Base-by-base conservation (phyloP, 352 stramenopile genomes). In the Pythium oligandrum region DNA sequence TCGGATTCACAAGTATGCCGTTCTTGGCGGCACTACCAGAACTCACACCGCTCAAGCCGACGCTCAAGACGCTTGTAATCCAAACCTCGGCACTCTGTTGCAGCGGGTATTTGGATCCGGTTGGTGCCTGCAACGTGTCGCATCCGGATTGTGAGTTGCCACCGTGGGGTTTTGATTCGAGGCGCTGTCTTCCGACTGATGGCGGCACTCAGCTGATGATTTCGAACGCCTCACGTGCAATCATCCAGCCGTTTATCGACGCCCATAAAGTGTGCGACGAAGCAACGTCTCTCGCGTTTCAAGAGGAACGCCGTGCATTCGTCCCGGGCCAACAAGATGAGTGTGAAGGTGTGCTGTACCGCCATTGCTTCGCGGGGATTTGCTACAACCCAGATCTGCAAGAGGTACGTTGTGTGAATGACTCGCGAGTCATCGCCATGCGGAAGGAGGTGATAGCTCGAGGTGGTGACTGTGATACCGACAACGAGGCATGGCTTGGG, bases 1-100 rank as follows among this genome's bases (percentile, higher is more conserved):
- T 81, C 1, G 68, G 61, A 10, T 34, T 86, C 26, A 31, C 33
- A 0, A 31, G 30, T 4, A 36, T 83, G 3, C 75, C 73, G 0
- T 53, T 59, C 0, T 45, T 86, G 2, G 46, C 45, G 0, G 37
- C 61, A 1, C 57, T 69, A 0, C n/a, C 34, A 10, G 55, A 62
- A 4, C 44, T 71, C 2, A 37, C 36, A n/a, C 36, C 47, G 0
- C 12, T 53, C 1, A 30, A 9, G 1, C 38, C 30, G 30, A 54
- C 58, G 6, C 37, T 63, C 3, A n/a, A 42, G 4, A 31, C 32
- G 44, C 8, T 71, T 6, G 44, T n/a, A 9, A 55, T 67, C 35
- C 12, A 44, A 0, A 11, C 12, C 0, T 32, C 51, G 6, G 17
- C 45, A 2, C 8, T 64, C 4, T 71, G 64, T 38, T 71, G 64